phyloP scores from a whole-genome alignment of 306 rosid species.

The Abrus pulchellus region DNA sequence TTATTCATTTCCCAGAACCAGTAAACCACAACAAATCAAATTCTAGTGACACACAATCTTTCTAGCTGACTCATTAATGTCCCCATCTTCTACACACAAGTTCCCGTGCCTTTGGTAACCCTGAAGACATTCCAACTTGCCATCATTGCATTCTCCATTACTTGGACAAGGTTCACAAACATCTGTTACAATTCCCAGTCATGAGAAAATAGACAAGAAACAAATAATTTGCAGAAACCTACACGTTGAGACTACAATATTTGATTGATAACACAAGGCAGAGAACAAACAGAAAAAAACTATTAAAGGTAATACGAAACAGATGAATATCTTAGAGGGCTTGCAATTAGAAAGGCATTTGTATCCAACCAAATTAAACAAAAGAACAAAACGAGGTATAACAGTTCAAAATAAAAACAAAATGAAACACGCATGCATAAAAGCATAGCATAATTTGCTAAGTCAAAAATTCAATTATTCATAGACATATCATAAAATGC shows the following conservation, averaged over 20 bases:
- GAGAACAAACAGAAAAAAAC: conserved; percentile 26
- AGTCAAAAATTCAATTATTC: neutral
- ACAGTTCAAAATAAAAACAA: conserved; percentile 24
- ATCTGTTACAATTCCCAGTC: conserved; percentile 55
- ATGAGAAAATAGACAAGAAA: conserved; percentile 21
- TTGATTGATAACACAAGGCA: conserved; percentile 9
- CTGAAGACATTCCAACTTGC: conserved; percentile 70
- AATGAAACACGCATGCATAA: neutral
- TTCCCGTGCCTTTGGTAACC: conserved; percentile 76
- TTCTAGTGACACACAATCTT: conserved; percentile 68
- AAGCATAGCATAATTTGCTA: neutral
- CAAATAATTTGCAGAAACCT: conserved; percentile 18
- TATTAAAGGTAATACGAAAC: conserved; percentile 36
- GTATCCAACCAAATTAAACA: conserved; percentile 37
- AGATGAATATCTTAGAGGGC: neutral
- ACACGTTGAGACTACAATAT: conserved; percentile 22
- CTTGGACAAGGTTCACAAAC: conserved; percentile 86
- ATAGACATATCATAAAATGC: neutral
- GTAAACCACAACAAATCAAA: conserved; percentile 40
- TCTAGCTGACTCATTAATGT: conserved; percentile 71
- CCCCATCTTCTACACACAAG: conserved; percentile 85
- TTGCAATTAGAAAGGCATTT: conserved; percentile 24
- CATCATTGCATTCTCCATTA: conserved; percentile 75
- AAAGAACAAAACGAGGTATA: conserved; percentile 19
- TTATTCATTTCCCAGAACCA: conserved; percentile 24